Percentiles rank a stretch among this genome's conserved stretches.
Conservation (phyloP, 169 alveolate genomes). For the Ichthyophthirius multifiliis region DNA sequence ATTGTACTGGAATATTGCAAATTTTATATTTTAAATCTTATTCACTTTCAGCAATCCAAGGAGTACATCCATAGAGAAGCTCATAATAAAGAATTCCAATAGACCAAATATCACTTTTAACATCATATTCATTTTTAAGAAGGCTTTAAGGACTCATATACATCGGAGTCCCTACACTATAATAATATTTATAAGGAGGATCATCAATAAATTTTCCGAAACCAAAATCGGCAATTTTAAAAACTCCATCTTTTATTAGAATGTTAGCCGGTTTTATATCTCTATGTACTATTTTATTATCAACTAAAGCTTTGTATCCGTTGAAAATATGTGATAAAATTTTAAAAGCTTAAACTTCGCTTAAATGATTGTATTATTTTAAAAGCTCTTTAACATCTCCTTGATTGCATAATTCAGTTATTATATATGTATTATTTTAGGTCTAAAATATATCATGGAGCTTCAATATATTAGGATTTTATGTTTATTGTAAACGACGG, state of each 20-base stretch:
- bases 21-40: not conserved
- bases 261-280: constrained; percentile 43
- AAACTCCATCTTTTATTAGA: constrained; percentile 22
- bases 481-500: not conserved
- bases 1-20: not conserved
- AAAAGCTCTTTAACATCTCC: constrained; percentile 38
- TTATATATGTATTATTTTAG: constrained; percentile 30
- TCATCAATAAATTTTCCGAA: constrained; percentile 24
- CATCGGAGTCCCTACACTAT: constrained; percentile 41
- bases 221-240: constrained; percentile 42
- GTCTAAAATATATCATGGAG: constrained; percentile 27
- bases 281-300: constrained; percentile 27
- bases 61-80: constrained; percentile 19
- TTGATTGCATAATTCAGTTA: constrained; percentile 39
- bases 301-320: constrained; percentile 21
- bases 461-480: constrained; percentile 33
- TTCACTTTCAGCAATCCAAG: constrained; percentile 13
- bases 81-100: constrained; percentile 35
- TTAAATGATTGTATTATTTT: constrained; percentile 10
- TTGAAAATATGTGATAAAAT: constrained; percentile 21
- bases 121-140: constrained; percentile 19
- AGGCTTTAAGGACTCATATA: constrained; percentile 38
- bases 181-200: constrained; percentile 22
- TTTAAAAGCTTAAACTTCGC: constrained; percentile 21
- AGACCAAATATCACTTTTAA: constrained; percentile 38